These are phyloP conservation scores for Eutrema heterophyllum DNA, from an alignment of 345 rosid species.

Conservation along the genomic window DNA sequence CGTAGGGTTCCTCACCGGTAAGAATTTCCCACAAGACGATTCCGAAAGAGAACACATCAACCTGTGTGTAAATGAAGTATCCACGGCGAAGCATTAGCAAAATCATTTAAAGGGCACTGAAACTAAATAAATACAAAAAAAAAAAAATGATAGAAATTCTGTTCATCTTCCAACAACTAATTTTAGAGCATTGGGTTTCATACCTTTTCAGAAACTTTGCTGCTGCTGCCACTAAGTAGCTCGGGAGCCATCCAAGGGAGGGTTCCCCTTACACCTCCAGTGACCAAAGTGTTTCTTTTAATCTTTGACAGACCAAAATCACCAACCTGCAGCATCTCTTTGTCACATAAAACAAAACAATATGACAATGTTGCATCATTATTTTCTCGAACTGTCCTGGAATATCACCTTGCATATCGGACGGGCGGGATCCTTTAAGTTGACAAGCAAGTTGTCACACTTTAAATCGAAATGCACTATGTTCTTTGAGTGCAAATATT, in stretches of 20 bases:
- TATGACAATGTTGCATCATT: neutral
- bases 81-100: slow-evolving; percentile 1
- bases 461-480: slow-evolving; percentile 98
- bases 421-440: slow-evolving; percentile 87
- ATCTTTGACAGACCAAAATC: slow-evolving; percentile 89
- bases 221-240: slow-evolving; percentile 75
- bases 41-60: slow-evolving; percentile 83
- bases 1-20: slow-evolving; percentile 88
- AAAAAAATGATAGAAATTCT: neutral
- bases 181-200: neutral
- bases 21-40: slow-evolving; percentile 92
- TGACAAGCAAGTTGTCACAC: slow-evolving; percentile 95
- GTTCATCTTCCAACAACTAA: neutral
- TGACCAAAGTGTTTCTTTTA: slow-evolving; percentile 75
- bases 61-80: slow-evolving; percentile 39
- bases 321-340: slow-evolving; percentile 52
- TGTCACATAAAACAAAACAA: neutral
- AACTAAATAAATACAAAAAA: neutral
- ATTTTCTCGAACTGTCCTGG: neutral
- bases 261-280: slow-evolving; percentile 85
- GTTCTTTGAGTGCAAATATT: slow-evolving; percentile 93
- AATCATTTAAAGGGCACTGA: neutral
- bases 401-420: slow-evolving; percentile 95
- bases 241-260: slow-evolving; percentile 96
- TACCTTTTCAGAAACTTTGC: slow-evolving; percentile 88